Percentiles rank a stretch among this genome's conserved stretches.
These are phyloP conservation scores for Cymbopogon citratus DNA, from an alignment of 176 grass and related monocot genomes.

Conservation along the genomic window DNA sequence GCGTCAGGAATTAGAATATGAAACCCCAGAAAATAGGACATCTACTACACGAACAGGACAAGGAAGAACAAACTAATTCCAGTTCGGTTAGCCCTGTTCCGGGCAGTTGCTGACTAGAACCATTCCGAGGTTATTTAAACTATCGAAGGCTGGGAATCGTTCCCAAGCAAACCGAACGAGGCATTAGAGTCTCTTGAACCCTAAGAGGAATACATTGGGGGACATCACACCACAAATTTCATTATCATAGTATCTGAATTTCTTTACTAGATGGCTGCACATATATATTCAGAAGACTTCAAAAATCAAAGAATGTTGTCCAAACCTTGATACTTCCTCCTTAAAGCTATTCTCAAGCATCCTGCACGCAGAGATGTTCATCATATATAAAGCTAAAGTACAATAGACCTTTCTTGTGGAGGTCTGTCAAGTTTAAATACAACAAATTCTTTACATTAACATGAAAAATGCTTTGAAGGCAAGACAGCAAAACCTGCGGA, in stretches of 20 bases:
- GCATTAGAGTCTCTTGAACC: no score
- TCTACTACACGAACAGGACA: not conserved
- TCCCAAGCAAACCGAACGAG: no score
- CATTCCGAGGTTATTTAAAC: no score
- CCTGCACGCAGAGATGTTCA: slow-evolving; percentile 12
- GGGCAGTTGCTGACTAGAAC: no score
- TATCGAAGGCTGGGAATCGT: no score
- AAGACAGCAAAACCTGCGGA: slow-evolving; percentile 35
- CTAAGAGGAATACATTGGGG: not conserved
- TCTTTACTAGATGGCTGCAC: not conserved
- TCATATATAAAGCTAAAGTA: slow-evolving; percentile 30
- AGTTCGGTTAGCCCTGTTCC: no score
- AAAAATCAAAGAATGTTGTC: slow-evolving; percentile 8
- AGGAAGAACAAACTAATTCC: not conserved
- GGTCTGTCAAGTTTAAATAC: slow-evolving; percentile 32
- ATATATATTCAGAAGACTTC: slow-evolving; percentile 17
- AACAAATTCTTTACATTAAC: slow-evolving; percentile 56
- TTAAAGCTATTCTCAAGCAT: slow-evolving; percentile 23
- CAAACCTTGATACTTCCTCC: slow-evolving; percentile 15
- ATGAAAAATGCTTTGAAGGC: slow-evolving; percentile 16
- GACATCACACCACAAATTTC: not conserved
- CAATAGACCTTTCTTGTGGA: slow-evolving; percentile 22
- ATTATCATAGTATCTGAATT: not conserved
- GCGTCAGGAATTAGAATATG: not conserved
- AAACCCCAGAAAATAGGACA: not conserved